Evolutionary conservation across 352 stramenopile genomes (phyloP), one percentile per base, ranked within the genome.

Genomic region (Phytophthora tentaculata): DNA sequence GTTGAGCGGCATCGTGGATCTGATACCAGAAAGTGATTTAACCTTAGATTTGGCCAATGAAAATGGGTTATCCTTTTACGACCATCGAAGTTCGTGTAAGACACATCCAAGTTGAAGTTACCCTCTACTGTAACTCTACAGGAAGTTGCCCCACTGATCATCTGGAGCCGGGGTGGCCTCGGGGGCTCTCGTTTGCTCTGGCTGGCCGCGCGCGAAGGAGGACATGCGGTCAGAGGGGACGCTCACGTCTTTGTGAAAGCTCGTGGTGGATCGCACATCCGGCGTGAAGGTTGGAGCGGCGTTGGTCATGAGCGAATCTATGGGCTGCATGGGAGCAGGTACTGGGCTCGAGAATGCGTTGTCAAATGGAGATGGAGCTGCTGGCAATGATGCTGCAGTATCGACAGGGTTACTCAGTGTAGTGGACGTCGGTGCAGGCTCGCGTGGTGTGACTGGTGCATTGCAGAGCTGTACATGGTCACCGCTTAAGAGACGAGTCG

Each of bases 401-500:
- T 49, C 12, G 44, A 53, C 45, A n/a, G 49, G 23, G 24, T 41
- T 53, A 41, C 41, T 48, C 26, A 47, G 19, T 52, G 49, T 20
- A 13, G 39, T 45, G n/a, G 51, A 41, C 22, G 47, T 6, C n/a
- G 55, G 19, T 16, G 32, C 16, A 12, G 7, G 37, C 23, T 73
- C 56, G 16, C 22, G 20, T 48, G 13, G 14, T 26, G 26, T 7
- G 0, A 35, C 19, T 20, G 28, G 13, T 0, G 53, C 13, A 41
- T n/a, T 77, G 55, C 37, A 69, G 19, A 80, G 43, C 51, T 72
- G 56, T 10, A 73, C 53, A 10, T 69, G 51, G 8, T 65, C 47
- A 3, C 72, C 77, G 35, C 77, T 70, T 59, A 91, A 84, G 20
- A 89, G 67, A 20, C 43, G 43, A 16, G 76, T 39, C 1, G 74